Evolutionary conservation across 441 rosid genomes (phyloP), one percentile per base, ranked within the genome.

Genomic region (Mallotus japonicus): DNA sequence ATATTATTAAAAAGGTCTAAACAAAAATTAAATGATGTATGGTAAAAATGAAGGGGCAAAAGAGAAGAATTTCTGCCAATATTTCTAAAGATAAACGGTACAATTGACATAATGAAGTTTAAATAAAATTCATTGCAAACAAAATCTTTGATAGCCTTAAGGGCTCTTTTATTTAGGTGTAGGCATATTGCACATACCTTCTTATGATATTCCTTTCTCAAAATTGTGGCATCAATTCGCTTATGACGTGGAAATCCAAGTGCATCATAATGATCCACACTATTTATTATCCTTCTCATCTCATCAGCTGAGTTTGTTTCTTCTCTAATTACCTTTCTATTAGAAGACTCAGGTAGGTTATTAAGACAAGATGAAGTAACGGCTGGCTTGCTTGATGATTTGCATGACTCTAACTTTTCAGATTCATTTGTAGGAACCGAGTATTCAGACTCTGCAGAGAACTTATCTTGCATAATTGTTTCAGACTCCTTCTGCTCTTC

Each of bases 171-270:
- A 50, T 50, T 44, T 44, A 44, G 49, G 49, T 44, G 12, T 44
- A 44, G 49, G 49, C 9, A 50, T 40, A 12, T 40, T 40, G 57
- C 17, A 64, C 44, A 62, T 62, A 93, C 99, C 97, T 88, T 93
- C 85, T 85, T 96, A 67, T 91, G 84, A 69, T 96, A 96, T 79
- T 96, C 99, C 85, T 86, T 93, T 77, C 87, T 96, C 86, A 96
- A 76, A 68, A 82, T 72, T 10, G 78, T 73, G 5, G 83, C 75
- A 78, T 96, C 97, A 40, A 96, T 75, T 80, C 83, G 86, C 71
- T 75, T 89, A 74, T 89, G 90, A 62, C 96, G 90, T 70, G 92
- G 83, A 80, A 93, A 78, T 70, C 90, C 99, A 65, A 96, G 73
- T 14, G 96, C 95, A 75, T 92, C 95, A 74, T 96, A 96, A 80